Evolutionary conservation across 805 yeast genomes (phyloP), one percentile per base, ranked within the genome.

Genomic region (Ogataea methanolica): DNA sequence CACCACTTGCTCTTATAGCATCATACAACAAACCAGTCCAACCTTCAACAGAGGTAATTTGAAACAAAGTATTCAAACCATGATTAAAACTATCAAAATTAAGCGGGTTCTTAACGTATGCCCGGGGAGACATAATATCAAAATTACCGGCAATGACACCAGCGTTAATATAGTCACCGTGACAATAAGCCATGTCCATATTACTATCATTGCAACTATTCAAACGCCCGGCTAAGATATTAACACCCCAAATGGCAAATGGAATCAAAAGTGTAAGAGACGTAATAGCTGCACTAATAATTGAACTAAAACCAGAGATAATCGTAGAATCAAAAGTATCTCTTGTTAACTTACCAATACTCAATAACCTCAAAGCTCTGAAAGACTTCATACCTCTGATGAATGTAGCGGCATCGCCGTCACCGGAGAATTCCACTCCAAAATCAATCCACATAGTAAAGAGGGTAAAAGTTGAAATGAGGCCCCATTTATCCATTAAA

Each of bases 201-300:
- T 41, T 47, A 0, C 76, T 74, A 59, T 89, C 96, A 41, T 78
- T 72, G 61, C 97, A 89, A 14, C 65, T 65, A 2, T 82, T 82
- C 43, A 89, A 64, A 47, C 87, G 71, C 0, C 88, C 89, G 45
- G 74, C 73, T 62, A 89, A 88, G 2, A 89, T 67, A 51, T 82
- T 85, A 54, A 88, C 63, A 0, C 96, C 96, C 96, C 96, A 89
- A 2, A 88, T 78, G 5, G 96, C 71, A 57, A 85, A 90, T 0
- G 97, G 97, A 44, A 86, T 70, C 35, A 90, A 65, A 55, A 89
- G 73, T 37, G 87, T 76, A 41, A 87, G 65, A 0, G 95, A 79
- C 23, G 83, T 70, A 8, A 79, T 55, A 0, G 80, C 81, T 3
- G 89, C 89, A 54, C 78, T 81, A 15, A 83, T 46, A 41, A 89